These are phyloP conservation scores for Dactylellina cionopaga DNA, from an alignment of 2,329 filamentous ascomycete species.

Conservation along the genomic window DNA sequence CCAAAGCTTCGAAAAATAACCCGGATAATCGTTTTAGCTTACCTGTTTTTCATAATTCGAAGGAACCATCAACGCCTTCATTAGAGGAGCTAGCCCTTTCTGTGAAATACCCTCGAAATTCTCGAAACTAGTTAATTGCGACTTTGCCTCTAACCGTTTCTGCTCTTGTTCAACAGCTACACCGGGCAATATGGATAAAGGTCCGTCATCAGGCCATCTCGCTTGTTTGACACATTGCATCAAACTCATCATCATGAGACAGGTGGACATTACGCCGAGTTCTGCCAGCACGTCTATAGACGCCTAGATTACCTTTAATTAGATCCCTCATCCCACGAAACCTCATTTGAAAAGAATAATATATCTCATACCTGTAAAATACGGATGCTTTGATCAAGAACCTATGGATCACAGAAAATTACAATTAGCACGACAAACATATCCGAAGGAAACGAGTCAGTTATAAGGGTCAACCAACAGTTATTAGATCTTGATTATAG, in stretches of 20 bases:
- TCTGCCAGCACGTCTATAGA: conserved; percentile 93
- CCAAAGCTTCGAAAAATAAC: background rate
- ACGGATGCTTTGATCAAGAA: conserved; percentile 95
- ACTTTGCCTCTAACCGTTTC: conserved; percentile 17
- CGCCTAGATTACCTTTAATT: conserved; percentile 63
- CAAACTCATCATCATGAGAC: conserved; percentile 81
- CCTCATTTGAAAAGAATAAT: background rate
- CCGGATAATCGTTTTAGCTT: conserved; percentile 23
- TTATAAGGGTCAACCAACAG: conserved; percentile 55
- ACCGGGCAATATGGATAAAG: conserved; percentile 81
- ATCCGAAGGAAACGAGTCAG: background rate
- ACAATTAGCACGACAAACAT: conserved; percentile 14
- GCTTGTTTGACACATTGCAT: conserved; percentile 93
- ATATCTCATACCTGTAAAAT: conserved; percentile 73
- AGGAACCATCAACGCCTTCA: conserved; percentile 27
- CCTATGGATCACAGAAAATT: conserved; percentile 64
- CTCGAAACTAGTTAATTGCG: conserved; percentile 29
- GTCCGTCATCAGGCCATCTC: conserved; percentile 85
- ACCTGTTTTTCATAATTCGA: conserved; percentile 51
- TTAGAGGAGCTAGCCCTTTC: conserved; percentile 7
- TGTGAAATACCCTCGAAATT: conserved; percentile 40
- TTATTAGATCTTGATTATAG: conserved; percentile 92
- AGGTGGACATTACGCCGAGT: conserved; percentile 81
- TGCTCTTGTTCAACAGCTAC: conserved; percentile 65
- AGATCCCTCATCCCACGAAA: too few species aligned